phyloP scores from a whole-genome alignment of 441 rosid species.

The Capsella rubella region DNA sequence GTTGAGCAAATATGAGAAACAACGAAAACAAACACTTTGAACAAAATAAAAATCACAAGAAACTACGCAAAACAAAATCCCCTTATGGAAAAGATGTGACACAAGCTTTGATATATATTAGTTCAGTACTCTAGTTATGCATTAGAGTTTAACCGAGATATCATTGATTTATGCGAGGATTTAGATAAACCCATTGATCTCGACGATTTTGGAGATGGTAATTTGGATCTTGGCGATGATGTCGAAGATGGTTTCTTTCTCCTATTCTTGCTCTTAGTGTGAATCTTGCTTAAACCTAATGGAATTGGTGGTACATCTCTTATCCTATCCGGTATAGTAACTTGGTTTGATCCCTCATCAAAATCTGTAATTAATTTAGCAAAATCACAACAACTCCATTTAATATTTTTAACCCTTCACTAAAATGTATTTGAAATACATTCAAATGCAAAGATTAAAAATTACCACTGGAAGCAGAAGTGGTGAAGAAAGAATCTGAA shows the following conservation, averaged over 20 bases:
- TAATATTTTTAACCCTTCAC: not conserved
- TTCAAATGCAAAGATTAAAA: not conserved
- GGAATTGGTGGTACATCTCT: slow-evolving; percentile 43
- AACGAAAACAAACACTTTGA: slow-evolving; percentile 14
- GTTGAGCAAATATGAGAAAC: not conserved
- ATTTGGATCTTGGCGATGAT: slow-evolving; percentile 34
- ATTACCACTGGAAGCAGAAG: slow-evolving; percentile 74
- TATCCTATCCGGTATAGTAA: slow-evolving; percentile 22
- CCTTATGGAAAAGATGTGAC: not conserved
- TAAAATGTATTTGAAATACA: no score
- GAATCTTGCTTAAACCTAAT: slow-evolving; percentile 29
- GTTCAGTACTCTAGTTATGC: slow-evolving; percentile 19
- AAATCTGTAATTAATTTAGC: slow-evolving; percentile 29
- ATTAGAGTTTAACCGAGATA: slow-evolving; percentile 38
- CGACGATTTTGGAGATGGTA: slow-evolving; percentile 41
- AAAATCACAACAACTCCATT: not conserved
- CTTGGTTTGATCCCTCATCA: slow-evolving; percentile 32
- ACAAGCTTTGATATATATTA: slow-evolving; percentile 1
- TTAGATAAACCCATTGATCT: slow-evolving; percentile 38
- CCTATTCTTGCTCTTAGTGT: slow-evolving; percentile 40
- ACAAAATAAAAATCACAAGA: slow-evolving; percentile 7
- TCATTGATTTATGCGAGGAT: slow-evolving; percentile 41
- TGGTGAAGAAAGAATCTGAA: slow-evolving; percentile 52
- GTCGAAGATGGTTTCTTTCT: slow-evolving; percentile 39
- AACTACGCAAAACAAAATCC: slow-evolving; percentile 10